phyloP scores from a whole-genome alignment of 805 yeast species.

The Saccharomycopsis babjevae region DNA sequence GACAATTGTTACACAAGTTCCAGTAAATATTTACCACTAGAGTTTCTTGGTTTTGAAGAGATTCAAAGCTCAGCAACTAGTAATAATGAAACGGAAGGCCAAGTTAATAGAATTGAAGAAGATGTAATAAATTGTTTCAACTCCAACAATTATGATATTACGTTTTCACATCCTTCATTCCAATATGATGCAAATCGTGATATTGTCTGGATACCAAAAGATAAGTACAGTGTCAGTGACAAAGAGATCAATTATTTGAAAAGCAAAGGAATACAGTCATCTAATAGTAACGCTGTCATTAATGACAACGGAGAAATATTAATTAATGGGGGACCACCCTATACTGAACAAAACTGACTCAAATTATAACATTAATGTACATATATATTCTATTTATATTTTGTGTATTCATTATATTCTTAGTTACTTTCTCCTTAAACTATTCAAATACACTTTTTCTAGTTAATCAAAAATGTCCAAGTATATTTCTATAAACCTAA shows the following conservation, averaged over 20 bases:
- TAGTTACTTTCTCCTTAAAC: no score
- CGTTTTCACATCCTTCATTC: constrained; percentile 19
- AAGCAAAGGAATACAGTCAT: constrained; percentile 20
- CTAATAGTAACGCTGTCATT: constrained; percentile 19
- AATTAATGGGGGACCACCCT: constrained; percentile 8
- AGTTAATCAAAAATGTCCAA: neutral
- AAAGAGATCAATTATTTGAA: constrained; percentile 20
- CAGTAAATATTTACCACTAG: constrained; percentile 30
- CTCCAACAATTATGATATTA: constrained; percentile 10
- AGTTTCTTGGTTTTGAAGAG: constrained; percentile 8
- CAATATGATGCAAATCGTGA: constrained; percentile 15
- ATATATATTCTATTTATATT: no score
- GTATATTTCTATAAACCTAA: constrained; percentile 44
- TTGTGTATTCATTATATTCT: no score
- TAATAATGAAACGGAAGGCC: constrained; percentile 12
- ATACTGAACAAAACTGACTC: neutral
- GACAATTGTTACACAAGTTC: constrained; percentile 32
- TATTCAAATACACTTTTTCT: neutral
- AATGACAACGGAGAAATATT: constrained; percentile 21
- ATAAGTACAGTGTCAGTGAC: constrained; percentile 28
- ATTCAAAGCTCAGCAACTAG: constrained; percentile 5
- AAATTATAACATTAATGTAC: no score
- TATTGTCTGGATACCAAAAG: constrained; percentile 36
- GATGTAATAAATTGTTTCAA: constrained; percentile 8
- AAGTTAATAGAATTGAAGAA: neutral